A percentile compares a stretch with the other conserved stretches of the same genome.
Conservation (phyloP, 2,329 filamentous ascomycete species). For the Colletotrichum liriopes region DNA sequence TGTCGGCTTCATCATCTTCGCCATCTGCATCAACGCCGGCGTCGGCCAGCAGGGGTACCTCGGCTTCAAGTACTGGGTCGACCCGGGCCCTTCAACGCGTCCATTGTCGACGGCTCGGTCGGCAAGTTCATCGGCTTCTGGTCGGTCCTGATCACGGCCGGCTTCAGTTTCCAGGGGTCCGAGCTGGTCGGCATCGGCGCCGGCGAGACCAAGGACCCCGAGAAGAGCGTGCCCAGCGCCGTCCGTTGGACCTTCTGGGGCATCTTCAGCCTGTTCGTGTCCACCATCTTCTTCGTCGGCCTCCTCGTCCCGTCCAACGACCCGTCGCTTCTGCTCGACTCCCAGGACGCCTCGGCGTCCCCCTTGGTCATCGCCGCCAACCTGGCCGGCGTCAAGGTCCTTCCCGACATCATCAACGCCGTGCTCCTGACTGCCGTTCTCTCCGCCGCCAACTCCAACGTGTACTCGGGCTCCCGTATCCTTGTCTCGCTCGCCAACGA, state of each 20-base stretch:
- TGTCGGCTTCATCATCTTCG: slow-evolving; percentile 82
- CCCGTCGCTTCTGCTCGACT: slow-evolving; percentile 64
- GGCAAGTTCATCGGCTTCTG: slow-evolving; percentile 80
- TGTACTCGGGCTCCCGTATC: slow-evolving; percentile 81
- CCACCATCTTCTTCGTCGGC: slow-evolving; percentile 79
- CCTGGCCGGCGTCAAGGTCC: slow-evolving; percentile 74
- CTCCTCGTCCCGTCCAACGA: slow-evolving; percentile 78
- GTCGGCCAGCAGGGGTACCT: slow-evolving; percentile 79
- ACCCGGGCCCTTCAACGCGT: slow-evolving; percentile 77
- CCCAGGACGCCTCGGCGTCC: slow-evolving; percentile 74
- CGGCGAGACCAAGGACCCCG: slow-evolving; percentile 81
- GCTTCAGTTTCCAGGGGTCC: slow-evolving; percentile 80
- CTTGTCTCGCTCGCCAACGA: slow-evolving; percentile 77
- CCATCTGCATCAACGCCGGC: slow-evolving; percentile 82
- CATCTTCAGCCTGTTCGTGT: slow-evolving; percentile 78
- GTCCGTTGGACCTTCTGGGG: slow-evolving; percentile 84
- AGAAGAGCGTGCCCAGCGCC: slow-evolving; percentile 79
- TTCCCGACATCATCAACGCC: slow-evolving; percentile 82
- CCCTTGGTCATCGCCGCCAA: slow-evolving; percentile 75
- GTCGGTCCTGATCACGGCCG: slow-evolving; percentile 77
- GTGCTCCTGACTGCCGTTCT: slow-evolving; percentile 84
- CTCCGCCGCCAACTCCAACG: slow-evolving; percentile 83
- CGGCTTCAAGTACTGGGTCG: slow-evolving; percentile 80
- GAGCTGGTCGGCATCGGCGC: slow-evolving; percentile 86
- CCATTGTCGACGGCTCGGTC: slow-evolving; percentile 67